These are phyloP conservation scores for Fusarium proliferatum DNA, from an alignment of 2,329 filamentous ascomycete genomes.

Conservation along the genomic window DNA sequence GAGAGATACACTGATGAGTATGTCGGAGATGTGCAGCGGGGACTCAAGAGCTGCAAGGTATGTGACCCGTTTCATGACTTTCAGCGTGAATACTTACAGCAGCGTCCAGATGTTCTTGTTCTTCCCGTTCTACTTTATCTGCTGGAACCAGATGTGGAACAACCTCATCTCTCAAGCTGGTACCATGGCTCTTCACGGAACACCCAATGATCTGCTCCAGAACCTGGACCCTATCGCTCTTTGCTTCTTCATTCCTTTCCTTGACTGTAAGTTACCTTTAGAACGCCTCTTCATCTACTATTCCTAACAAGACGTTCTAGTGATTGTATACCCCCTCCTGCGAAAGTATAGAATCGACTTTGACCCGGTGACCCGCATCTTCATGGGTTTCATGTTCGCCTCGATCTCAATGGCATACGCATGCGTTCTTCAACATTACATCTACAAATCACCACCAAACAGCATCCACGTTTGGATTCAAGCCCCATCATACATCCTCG, in stretches of 20 bases:
- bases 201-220: not conserved
- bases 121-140: constrained; percentile 14
- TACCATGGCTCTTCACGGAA: constrained; percentile 5
- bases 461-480: constrained; percentile 10
- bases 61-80: rapidly evolving
- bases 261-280: not conserved
- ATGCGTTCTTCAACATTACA: not conserved
- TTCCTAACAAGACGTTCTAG: rapidly evolving
- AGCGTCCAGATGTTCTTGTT: not conserved
- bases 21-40: not conserved
- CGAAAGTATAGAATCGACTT: constrained; percentile 11
- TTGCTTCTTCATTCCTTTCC: constrained; percentile 9
- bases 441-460: constrained; percentile 5
- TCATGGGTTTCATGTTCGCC: constrained; percentile 12
- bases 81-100: not conserved
- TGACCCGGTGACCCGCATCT: not conserved
- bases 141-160: constrained; percentile 15
- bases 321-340: not conserved
- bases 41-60: constrained; percentile 16
- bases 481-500: not conserved
- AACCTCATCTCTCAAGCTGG: constrained; percentile 6
- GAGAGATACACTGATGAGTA: constrained; percentile 3
- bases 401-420: constrained; percentile 5
- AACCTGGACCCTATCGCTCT: not conserved
- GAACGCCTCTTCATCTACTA: rapidly evolving